Evolutionary conservation across 2,329 filamentous ascomycete genomes (phyloP).

Genomic region (Magnaporthales sp.): DNA sequence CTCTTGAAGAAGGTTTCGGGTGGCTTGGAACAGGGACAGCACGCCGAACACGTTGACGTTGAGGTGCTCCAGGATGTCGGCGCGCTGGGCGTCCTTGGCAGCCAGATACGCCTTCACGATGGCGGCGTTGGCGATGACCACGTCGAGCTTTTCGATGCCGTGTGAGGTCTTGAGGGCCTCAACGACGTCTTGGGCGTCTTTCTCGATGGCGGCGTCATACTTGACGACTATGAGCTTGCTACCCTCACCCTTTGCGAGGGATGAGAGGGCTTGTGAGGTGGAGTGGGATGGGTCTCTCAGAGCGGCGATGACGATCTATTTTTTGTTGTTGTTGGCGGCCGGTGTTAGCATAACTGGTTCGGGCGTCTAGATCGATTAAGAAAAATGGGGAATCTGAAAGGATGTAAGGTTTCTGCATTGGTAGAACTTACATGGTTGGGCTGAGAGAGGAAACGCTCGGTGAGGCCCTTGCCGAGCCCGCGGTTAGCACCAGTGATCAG

Average conservation of each 20-base stretch:
- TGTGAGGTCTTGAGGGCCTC: constrained; percentile 16
- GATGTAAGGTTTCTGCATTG: not conserved
- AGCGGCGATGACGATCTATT: not conserved
- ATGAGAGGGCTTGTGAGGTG: constrained; percentile 5
- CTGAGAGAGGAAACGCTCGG: constrained; percentile 8
- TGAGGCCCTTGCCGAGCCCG: constrained; percentile 17
- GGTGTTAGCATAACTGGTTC: not conserved
- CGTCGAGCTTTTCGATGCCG: constrained; percentile 31
- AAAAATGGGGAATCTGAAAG: too few relatives aligned
- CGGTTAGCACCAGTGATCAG: constrained; percentile 20
- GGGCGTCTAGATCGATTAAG: too few relatives aligned
- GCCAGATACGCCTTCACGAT: constrained; percentile 21
- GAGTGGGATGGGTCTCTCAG: not conserved
- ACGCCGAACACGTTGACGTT: constrained; percentile 35
- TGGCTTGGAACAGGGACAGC: constrained; percentile 24
- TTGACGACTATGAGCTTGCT: constrained; percentile 24
- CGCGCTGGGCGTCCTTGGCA: constrained; percentile 18
- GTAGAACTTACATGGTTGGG: not conserved
- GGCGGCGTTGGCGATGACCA: constrained; percentile 44
- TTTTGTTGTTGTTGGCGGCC: too few relatives aligned
- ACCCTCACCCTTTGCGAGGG: constrained; percentile 18
- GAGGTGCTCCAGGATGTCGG: constrained; percentile 28
- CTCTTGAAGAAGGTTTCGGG: constrained; percentile 23
- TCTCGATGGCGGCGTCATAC: constrained; percentile 23
- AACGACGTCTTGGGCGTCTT: constrained; percentile 19